Evolutionary conservation across 768 basidiomycete species (phyloP).

Genomic region (Ephemerocybe angulata): DNA sequence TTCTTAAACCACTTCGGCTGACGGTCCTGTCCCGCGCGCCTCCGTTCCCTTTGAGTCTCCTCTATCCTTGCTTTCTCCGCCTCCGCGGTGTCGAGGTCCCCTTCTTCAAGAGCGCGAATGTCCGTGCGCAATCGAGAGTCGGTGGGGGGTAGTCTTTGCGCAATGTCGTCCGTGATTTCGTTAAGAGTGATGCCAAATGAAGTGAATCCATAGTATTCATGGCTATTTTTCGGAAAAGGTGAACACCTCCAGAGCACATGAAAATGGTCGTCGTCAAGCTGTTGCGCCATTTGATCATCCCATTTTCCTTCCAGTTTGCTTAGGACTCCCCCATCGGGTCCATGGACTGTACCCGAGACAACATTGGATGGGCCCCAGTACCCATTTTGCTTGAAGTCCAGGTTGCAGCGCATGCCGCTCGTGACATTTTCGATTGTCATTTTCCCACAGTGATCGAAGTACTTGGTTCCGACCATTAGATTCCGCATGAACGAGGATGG

Average conservation of each 20-base stretch:
- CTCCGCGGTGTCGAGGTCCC: conserved; percentile 68
- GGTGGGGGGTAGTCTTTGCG: conserved; percentile 65
- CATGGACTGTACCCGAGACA: conserved; percentile 59
- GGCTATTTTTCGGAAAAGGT: conserved; percentile 68
- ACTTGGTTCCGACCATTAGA: conserved; percentile 87
- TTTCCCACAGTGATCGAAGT: conserved; percentile 81
- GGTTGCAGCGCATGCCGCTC: conserved; percentile 52
- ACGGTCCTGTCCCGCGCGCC: conserved; percentile 55
- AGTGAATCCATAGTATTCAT: conserved; percentile 81
- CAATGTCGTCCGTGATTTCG: conserved; percentile 67
- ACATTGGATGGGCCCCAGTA: conserved; percentile 80
- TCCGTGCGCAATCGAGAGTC: conserved; percentile 83
- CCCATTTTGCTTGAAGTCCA: conserved; percentile 86
- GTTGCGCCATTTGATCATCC: conserved; percentile 78
- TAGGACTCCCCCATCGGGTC: conserved; percentile 47
- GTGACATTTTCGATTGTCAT: conserved; percentile 68
- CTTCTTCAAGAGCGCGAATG: conserved; percentile 79
- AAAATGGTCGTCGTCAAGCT: conserved; percentile 63
- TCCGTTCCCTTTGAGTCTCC: conserved; percentile 70
- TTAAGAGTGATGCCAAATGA: conserved; percentile 76
- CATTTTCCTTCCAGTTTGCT: conserved; percentile 83
- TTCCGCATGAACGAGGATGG: conserved; percentile 89
- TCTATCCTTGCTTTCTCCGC: conserved; percentile 68
- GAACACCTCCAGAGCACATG: conserved; percentile 74
- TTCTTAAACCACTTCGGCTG: conserved; percentile 75